Percentiles rank a stretch among this genome's conserved stretches.
These are phyloP conservation scores for Rhizopogon salebrosus DNA, from an alignment of 768 basidiomycete genomes.

Conservation along the genomic window DNA sequence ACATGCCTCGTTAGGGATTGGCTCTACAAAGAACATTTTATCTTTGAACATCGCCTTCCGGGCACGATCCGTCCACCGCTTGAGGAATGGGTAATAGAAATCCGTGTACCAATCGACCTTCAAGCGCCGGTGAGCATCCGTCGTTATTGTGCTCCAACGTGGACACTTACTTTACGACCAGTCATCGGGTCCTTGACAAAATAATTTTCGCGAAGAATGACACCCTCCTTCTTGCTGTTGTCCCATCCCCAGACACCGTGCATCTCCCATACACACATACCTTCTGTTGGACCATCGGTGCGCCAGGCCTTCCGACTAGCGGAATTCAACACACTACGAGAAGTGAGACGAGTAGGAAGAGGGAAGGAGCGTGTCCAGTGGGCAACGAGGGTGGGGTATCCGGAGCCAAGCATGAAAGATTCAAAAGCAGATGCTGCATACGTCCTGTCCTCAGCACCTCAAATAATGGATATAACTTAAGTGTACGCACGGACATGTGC, in stretches of 20 bases:
- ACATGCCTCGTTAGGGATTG: conserved; percentile 88
- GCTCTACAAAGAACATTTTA: conserved; percentile 72
- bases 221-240: conserved; percentile 52
- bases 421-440: conserved; percentile 71
- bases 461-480: not conserved
- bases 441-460: not conserved
- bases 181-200: conserved; percentile 68
- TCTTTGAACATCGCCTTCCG: conserved; percentile 40
- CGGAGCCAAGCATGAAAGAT: conserved; percentile 90
- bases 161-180: conserved; percentile 47
- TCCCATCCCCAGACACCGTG: conserved; percentile 96
- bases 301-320: conserved; percentile 62
- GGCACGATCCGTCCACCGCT: conserved; percentile 61
- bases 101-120: conserved; percentile 86
- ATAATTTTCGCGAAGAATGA: conserved; percentile 81
- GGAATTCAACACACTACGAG: conserved; percentile 54
- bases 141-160: not conserved
- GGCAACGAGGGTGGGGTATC: conserved; percentile 74
- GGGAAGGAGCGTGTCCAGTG: conserved; percentile 86
- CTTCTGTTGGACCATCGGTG: conserved; percentile 64
- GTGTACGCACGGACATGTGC: conserved; percentile 61
- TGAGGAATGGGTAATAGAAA: conserved; percentile 76
- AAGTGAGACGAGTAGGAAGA: conserved; percentile 69
- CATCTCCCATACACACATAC: conserved; percentile 81
- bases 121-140: not conserved